These are phyloP conservation scores for Russula vinacea DNA, from an alignment of 768 basidiomycete genomes.

Conservation along the genomic window DNA sequence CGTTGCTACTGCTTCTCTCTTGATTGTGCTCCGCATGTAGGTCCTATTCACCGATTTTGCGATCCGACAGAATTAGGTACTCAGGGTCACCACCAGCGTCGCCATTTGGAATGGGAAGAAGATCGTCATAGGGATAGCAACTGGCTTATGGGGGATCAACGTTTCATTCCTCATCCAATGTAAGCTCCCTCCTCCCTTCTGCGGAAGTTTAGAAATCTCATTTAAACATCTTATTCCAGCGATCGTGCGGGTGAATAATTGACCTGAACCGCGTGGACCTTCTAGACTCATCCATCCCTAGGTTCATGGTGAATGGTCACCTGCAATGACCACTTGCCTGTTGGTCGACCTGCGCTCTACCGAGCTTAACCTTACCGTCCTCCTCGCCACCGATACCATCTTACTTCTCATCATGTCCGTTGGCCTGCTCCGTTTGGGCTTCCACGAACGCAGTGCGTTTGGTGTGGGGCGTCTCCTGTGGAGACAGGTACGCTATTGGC, in stretches of 20 bases:
- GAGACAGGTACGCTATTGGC: slow-evolving; percentile 1
- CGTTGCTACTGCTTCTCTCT: background rate
- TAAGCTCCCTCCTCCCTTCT: background rate
- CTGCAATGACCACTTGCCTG: background rate
- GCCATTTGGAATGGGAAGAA: background rate
- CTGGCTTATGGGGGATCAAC: background rate
- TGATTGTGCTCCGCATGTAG: slow-evolving; percentile 5
- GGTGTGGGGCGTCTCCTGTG: background rate
- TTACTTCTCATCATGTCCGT: slow-evolving; percentile 3
- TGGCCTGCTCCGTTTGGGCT: background rate
- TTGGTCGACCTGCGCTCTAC: background rate
- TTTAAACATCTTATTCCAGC: background rate
- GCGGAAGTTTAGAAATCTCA: background rate
- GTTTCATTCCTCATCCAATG: background rate
- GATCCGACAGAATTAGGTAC: background rate
- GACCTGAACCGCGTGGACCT: background rate
- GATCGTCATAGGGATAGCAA: background rate
- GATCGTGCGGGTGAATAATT: background rate
- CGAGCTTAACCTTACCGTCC: background rate
- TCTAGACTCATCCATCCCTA: background rate
- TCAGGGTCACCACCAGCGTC: background rate
- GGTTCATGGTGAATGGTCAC: background rate
- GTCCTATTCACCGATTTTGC: background rate
- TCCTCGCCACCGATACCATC: background rate
- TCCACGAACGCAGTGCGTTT: no score